Conservation (phyloP, 352 stramenopile species). For the Phytophthora podocarpi region DNA sequence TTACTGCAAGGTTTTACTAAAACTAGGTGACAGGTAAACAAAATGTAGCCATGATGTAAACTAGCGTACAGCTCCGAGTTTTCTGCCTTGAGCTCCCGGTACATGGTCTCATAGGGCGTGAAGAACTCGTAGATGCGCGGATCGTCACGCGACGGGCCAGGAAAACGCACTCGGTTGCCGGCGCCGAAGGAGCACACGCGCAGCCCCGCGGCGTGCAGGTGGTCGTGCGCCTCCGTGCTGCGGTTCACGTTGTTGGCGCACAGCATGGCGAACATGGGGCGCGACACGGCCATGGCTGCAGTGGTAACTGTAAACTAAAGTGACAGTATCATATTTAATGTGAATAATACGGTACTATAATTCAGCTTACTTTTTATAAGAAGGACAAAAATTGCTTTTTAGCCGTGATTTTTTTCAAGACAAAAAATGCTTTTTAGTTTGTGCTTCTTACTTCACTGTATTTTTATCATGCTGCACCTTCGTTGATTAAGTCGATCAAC, state of each 20-base stretch:
- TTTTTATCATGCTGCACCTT: no score
- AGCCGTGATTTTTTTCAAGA: no score
- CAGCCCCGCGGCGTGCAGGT: constrained; percentile 76
- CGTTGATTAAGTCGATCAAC: no score
- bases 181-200: constrained; percentile 86
- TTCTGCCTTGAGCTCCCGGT: constrained; percentile 80
- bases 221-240: constrained; percentile 89
- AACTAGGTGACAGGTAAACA: background rate
- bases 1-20: background rate
- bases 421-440: no score
- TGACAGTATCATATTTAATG: no score
- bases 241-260: constrained; percentile 93
- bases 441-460: no score
- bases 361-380: no score
- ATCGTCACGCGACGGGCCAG: constrained; percentile 71
- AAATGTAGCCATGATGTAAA: background rate
- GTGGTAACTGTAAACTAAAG: background rate
- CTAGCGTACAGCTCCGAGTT: constrained; percentile 66
- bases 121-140: constrained; percentile 89
- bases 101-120: constrained; percentile 89
- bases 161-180: constrained; percentile 88
- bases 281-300: background rate
- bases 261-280: constrained; percentile 85
- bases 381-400: no score
- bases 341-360: no score